phyloP scores from a whole-genome alignment of 2,329 filamentous ascomycete genomes.

The Fusarium devonianum region DNA sequence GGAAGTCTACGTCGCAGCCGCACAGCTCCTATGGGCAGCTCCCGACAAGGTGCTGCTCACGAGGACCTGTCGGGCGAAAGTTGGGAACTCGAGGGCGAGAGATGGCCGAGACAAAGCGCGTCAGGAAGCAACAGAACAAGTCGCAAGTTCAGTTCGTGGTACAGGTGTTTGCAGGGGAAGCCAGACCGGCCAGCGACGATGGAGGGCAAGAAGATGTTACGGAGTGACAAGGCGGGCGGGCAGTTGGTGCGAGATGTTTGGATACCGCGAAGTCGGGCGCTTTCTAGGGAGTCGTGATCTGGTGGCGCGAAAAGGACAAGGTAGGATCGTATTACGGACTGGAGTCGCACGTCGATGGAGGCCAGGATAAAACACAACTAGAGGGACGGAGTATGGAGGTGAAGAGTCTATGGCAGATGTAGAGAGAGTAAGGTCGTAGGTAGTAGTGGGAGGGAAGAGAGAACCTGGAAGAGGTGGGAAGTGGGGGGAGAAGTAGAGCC shows the following conservation, averaged over 20 bases:
- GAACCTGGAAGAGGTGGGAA: conserved; percentile 25
- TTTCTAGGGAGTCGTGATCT: conserved; percentile 20
- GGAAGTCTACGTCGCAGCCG: conserved; percentile 41
- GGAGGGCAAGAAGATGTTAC: conserved; percentile 14
- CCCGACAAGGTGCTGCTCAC: conserved; percentile 38
- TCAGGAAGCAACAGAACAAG: background rate
- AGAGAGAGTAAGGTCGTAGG: conserved; percentile 22
- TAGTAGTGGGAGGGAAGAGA: conserved; percentile 18
- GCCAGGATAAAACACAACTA: conserved; percentile 19
- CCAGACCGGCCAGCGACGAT: conserved; percentile 34
- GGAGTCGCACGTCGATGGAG: conserved; percentile 26
- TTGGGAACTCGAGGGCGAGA: conserved; percentile 15
- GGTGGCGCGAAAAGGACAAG: conserved; percentile 20
- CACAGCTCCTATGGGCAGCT: conserved; percentile 47
- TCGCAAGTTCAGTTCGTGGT: conserved; percentile 20
- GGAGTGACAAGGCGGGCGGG: conserved; percentile 29
- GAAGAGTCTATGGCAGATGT: conserved; percentile 18
- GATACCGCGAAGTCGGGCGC: conserved; percentile 20
- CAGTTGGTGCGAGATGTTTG: conserved; percentile 25
- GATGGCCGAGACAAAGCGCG: conserved; percentile 1
- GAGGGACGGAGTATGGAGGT: background rate
- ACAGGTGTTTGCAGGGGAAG: conserved; percentile 18
- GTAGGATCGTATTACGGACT: conserved; percentile 30
- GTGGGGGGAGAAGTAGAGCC: conserved; percentile 28
- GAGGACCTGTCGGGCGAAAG: conserved; percentile 30